A percentile compares a stretch with the other conserved stretches of the same genome.
Conservation (phyloP, 352 stramenopile species). For the Lagenidium sp. region DNA sequence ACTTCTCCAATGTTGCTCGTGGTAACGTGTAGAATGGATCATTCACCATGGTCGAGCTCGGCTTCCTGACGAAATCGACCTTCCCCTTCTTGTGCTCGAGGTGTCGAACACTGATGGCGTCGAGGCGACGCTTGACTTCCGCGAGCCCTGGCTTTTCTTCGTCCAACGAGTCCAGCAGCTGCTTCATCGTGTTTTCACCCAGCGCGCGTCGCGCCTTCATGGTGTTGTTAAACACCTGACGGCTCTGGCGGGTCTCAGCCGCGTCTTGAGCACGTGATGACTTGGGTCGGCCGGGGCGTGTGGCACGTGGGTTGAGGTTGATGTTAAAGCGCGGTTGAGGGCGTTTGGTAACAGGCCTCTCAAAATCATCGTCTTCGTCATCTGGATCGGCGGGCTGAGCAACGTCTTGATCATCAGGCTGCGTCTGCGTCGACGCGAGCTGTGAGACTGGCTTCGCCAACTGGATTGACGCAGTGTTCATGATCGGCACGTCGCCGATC, state of each 20-base stretch:
- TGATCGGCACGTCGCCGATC: neutral
- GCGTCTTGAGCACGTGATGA: neutral
- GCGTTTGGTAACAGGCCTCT: too few species aligned
- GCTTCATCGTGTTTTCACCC: neutral
- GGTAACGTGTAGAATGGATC: neutral
- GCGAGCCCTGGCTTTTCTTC: too few species aligned
- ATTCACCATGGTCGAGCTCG: neutral
- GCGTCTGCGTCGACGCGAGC: too few species aligned
- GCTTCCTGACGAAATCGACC: neutral
- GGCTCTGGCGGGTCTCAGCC: neutral
- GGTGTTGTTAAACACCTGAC: neutral
- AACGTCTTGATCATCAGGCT: too few species aligned
- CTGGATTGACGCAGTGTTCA: too few species aligned
- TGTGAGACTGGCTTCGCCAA: too few species aligned
- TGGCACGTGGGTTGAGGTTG: neutral
- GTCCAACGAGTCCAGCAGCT: neutral
- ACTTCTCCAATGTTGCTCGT: neutral
- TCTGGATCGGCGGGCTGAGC: too few species aligned
- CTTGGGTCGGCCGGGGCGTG: neutral
- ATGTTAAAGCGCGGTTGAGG: constrained; percentile 1
- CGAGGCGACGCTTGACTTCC: neutral
- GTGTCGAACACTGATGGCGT: neutral
- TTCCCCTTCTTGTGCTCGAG: neutral
- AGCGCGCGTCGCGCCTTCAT: too few species aligned
- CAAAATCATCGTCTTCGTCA: too few species aligned